phyloP scores from a whole-genome alignment of 2,329 filamentous ascomycete species.

The Penicillium sp. region DNA sequence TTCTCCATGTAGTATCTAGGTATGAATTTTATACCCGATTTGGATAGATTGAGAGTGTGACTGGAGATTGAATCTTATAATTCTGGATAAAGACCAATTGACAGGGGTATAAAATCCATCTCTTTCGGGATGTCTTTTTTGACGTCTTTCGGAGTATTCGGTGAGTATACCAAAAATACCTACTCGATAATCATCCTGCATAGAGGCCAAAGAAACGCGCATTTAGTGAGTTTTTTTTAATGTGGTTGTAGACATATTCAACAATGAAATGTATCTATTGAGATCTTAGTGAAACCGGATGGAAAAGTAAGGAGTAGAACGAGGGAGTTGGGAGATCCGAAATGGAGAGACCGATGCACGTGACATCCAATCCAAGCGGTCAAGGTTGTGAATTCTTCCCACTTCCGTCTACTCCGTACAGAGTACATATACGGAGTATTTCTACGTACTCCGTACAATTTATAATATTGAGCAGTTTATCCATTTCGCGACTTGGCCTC shows the following conservation, averaged over 20 bases:
- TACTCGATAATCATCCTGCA: too few species aligned
- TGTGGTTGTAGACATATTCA: too few species aligned
- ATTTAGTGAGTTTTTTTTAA: too few species aligned
- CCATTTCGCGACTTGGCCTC: not conserved
- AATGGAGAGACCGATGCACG: not conserved
- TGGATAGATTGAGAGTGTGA: too few species aligned
- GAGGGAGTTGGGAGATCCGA: not conserved
- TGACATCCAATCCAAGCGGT: not conserved
- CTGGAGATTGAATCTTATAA: not conserved
- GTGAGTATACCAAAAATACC: not conserved
- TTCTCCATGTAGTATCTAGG: not conserved
- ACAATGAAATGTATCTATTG: not conserved
- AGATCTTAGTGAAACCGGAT: not conserved
- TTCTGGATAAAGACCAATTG: too few species aligned
- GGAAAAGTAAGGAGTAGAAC: too few species aligned
- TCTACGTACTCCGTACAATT: not conserved
- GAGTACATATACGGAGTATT: too few species aligned
- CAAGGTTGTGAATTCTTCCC: not conserved
- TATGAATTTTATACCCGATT: not conserved
- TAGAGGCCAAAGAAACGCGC: not conserved
- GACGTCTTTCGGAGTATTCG: not conserved
- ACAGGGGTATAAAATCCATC: too few species aligned
- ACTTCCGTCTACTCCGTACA: not conserved
- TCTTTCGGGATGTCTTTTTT: not conserved
- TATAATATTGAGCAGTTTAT: not conserved